phyloP scores from a whole-genome alignment of 2,329 filamentous ascomycete species.

The Penicillium corylophilum region DNA sequence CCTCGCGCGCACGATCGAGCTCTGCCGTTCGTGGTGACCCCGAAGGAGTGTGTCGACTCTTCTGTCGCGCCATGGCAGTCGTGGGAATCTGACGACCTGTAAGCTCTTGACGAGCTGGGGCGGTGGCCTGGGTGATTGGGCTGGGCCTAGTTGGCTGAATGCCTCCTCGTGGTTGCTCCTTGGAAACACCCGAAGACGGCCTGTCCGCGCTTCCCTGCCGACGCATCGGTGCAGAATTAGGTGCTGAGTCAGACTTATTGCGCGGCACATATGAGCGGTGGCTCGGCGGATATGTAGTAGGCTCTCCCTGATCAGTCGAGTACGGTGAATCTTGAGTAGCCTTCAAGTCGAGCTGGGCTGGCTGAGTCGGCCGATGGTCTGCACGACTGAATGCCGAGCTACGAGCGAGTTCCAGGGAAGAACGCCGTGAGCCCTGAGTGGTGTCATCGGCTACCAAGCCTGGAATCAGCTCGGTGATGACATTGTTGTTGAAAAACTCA shows the following conservation, averaged over 20 bases:
- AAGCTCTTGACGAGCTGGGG: constrained; percentile 42
- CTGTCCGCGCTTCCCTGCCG: constrained; percentile 36
- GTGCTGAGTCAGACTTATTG: constrained; percentile 29
- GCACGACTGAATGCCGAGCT: constrained; percentile 12
- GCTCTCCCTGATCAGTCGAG: constrained; percentile 22
- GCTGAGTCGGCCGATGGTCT: constrained; percentile 18
- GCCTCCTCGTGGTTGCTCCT: constrained; percentile 27
- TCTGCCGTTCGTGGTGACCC: constrained; percentile 49
- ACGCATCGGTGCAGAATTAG: constrained; percentile 31
- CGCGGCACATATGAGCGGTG: constrained; percentile 41
- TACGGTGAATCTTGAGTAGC: constrained; percentile 26
- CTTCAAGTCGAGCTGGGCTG: constrained; percentile 15
- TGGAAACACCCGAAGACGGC: constrained; percentile 22
- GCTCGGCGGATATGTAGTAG: constrained; percentile 19
- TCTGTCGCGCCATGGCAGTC: constrained; percentile 62
- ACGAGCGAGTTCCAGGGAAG: constrained; percentile 18
- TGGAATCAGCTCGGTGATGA: constrained; percentile 74
- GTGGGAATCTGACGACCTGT: constrained; percentile 33
- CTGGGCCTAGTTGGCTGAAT: constrained; percentile 34
- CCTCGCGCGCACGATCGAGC: constrained; percentile 36
- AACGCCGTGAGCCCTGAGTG: constrained; percentile 33
- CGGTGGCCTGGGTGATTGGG: constrained; percentile 38
- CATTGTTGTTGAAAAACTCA: constrained; percentile 74
- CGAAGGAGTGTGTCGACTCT: constrained; percentile 49
- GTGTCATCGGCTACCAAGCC: constrained; percentile 76